Base-by-base conservation (phyloP, 2,329 filamentous ascomycete species). In the Alternaria brassicicola region DNA sequence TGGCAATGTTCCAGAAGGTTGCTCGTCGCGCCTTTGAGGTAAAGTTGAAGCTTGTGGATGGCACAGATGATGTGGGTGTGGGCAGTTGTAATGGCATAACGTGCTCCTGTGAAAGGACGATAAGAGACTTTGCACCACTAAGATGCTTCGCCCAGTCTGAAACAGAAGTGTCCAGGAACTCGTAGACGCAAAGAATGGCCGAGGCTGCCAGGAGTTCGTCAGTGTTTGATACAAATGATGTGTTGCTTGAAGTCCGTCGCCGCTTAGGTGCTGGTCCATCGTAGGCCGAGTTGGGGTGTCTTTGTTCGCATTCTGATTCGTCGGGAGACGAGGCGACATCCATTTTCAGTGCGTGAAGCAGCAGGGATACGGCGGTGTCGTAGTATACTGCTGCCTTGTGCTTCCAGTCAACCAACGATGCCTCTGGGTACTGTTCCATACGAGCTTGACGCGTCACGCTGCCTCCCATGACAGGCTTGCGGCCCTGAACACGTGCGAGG, bases 1-100 rank as follows among this genome's bases (percentile, higher is more conserved):
- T 79, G 15, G 86, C 87, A 70, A 89, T 86, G 63, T 88, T 88
- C 87, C 87, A 89, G 68, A 89, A 89, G 0, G 85, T 86, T 6
- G 86, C 86, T 69, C 78, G 82, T 19, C 86, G 80, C 10, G 81
- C 84, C 68, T 83, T 83, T 3, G 83, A 86, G 2, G 84, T 80
- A 42, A 71, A 68, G 23, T 65, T 70, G 23, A 66, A 62, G 39
- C 63, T 71, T 19, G 67, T 59, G 21, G 67, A 66, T 26, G 70
- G 62, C n/a, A 72, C 52, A 9, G 65, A 61, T 4, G 72, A 66
- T 15, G 71, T 69, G 10, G 78, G 79, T 12, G 78, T 79, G 13
- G 78, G 76, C 41, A 78, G 76, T 10, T 83, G 77, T 17, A 79
- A 72, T 56, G 73, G 80, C 72, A 81, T 79, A 59, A 80, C 80